phyloP scores from a whole-genome alignment of 2,329 filamentous ascomycete species.

The Epichloe gansuensis region DNA sequence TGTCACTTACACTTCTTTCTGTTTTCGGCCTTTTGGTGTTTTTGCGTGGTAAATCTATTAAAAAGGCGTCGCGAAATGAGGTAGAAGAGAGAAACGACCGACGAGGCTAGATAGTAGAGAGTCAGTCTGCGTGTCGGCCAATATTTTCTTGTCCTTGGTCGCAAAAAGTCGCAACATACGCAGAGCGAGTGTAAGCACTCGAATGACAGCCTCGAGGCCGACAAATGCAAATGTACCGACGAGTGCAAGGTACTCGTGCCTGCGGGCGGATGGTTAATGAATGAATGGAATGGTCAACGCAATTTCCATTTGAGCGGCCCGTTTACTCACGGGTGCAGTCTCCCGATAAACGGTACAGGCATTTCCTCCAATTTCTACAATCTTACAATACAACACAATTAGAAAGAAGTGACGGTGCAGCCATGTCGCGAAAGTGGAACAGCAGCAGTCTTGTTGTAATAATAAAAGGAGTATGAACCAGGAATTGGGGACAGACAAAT shows the following conservation, averaged over 20 bases:
- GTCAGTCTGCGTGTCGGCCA: slow-evolving; percentile 10
- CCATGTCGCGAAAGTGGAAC: neutral
- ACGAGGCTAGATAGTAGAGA: slow-evolving; percentile 46
- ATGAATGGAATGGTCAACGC: slow-evolving; percentile 1
- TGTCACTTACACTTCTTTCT: slow-evolving; percentile 46
- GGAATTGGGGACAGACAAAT: neutral
- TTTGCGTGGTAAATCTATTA: slow-evolving; percentile 60
- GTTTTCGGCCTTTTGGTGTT: slow-evolving; percentile 52
- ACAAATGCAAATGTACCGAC: slow-evolving; percentile 74
- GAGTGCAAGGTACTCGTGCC: slow-evolving; percentile 78
- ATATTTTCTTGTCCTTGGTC: slow-evolving; percentile 4
- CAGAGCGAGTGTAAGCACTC: slow-evolving; percentile 75
- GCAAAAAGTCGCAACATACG: slow-evolving; percentile 40
- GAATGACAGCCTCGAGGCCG: slow-evolving; percentile 67
- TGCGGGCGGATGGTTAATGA: slow-evolving; percentile 18
- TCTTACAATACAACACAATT: neutral
- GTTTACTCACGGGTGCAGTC: slow-evolving; percentile 35
- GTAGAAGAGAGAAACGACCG: slow-evolving; percentile 74
- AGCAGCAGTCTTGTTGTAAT: neutral
- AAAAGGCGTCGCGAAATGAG: slow-evolving; percentile 70
- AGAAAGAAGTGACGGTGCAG: neutral
- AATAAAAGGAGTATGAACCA: too few relatives aligned
- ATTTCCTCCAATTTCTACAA: slow-evolving; percentile 20
- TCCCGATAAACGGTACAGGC: slow-evolving; percentile 40
- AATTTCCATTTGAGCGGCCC: neutral